Evolutionary conservation across 257 asterid species (phyloP).

Genomic region (Apocynum venetum): DNA sequence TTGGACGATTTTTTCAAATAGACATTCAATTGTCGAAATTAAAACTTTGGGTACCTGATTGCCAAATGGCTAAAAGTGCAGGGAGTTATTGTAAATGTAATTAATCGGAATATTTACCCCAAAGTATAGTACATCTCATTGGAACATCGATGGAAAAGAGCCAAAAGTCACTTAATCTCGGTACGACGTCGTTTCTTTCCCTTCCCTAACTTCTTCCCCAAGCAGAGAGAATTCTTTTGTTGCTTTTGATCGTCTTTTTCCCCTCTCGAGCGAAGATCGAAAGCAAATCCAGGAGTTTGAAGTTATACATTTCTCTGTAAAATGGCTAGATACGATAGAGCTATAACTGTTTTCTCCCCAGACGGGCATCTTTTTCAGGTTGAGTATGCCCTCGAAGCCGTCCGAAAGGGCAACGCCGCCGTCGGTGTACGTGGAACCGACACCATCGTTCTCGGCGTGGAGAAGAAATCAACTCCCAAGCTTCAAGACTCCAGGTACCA

Average conservation of each 20-base stretch:
- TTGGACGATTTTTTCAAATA: no score
- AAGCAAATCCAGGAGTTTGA: neutral
- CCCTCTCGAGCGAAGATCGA: neutral
- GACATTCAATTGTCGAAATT: no score
- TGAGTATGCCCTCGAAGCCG: conserved; percentile 97
- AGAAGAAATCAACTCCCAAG: conserved; percentile 92
- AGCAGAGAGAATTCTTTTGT: conserved; percentile 5
- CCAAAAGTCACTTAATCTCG: no score
- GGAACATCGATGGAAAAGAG: no score
- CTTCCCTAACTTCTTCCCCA: conserved; percentile 20
- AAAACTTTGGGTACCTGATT: no score
- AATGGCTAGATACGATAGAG: conserved; percentile 95
- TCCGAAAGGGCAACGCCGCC: conserved; percentile 94
- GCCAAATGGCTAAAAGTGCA: no score
- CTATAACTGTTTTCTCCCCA: conserved; percentile 93
- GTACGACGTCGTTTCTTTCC: neutral
- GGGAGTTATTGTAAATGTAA: no score
- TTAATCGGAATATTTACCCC: no score
- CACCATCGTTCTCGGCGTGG: conserved; percentile 87
- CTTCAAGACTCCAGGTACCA: conserved; percentile 80
- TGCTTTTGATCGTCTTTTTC: neutral
- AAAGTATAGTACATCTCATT: no score
- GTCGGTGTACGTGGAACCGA: conserved; percentile 94
- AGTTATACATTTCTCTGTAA: neutral
- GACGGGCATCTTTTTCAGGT: conserved; percentile 97